Base-by-base conservation (phyloP, 495 filamentous ascomycete genomes). In the Annulohypoxylon bovei region DNA sequence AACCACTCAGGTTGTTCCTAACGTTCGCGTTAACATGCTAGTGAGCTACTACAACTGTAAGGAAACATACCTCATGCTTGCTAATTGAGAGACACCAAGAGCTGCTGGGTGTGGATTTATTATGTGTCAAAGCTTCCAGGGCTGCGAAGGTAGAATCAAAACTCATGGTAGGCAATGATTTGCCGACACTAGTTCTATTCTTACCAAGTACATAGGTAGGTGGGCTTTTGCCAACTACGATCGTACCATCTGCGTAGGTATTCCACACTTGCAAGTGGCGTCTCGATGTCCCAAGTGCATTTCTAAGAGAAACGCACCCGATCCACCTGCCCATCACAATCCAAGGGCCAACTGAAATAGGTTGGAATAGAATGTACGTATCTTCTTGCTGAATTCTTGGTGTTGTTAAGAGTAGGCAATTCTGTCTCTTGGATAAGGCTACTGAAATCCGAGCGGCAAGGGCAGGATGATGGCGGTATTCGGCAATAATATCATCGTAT, bases 191-290 rank as follows among this genome's bases (percentile, higher is more conserved):
- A 28, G 12, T 52, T 52, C 25, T 52, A 14, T 52, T 52, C 12
- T 52, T 52, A 28, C 47, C 47, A n/a, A 52, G 47, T 30, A 52
- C 47, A 52, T 52, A 52, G 9, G 47, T 52, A 52, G 47, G 47
- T n/a, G 47, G 47, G 25, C 7, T 30, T 52, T 28, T 27, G 4
- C 47, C 47, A n/a, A 52, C 7, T n/a, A 52, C 12, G 47, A 28
- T 52, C 23, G 47, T 30, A 30, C 47, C 47, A 22, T 27, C 25
- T 27, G 44, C 4, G 8, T 47, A 8, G 18, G 44, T 47, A 47
- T 47, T 47, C 44, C 44, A 47, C 7, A 47, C 20, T 18, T 52
- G 22, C 9, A 28, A 28, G 47, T 52, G 47, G 25, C 47, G 47
- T 22, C 47, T 52, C 22, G 47, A 52, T 27, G 47, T 28, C 12